Conservation (phyloP, 441 rosid species). For the Metrosideros polymorpha region DNA sequence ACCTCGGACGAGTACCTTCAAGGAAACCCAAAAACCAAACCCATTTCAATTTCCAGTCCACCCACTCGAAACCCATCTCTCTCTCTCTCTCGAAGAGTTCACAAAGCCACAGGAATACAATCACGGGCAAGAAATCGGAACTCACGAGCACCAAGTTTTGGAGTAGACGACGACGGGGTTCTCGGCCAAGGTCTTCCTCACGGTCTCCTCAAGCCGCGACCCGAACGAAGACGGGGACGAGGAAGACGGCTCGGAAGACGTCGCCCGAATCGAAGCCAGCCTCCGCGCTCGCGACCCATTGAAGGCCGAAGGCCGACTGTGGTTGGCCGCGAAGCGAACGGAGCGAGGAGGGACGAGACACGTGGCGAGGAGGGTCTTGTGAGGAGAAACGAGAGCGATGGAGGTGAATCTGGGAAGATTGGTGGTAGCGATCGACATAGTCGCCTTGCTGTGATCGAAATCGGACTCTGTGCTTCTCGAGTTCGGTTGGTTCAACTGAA, state of each 20-base stretch:
- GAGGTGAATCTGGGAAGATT: not conserved
- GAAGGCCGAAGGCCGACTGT: not conserved
- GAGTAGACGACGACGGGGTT: constrained; percentile 90
- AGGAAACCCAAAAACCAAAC: not conserved
- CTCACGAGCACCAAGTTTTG: constrained; percentile 96
- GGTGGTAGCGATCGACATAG: not conserved
- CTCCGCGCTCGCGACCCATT: constrained; percentile 12
- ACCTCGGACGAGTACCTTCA: constrained; percentile 86
- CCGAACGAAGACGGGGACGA: constrained; percentile 36
- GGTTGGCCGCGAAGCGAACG: not conserved
- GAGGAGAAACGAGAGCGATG: not conserved
- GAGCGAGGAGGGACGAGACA: not conserved
- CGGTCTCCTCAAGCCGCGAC: constrained; percentile 70
- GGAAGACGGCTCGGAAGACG: constrained; percentile 25
- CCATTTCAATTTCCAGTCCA: not conserved
- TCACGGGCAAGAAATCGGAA: constrained; percentile 13
- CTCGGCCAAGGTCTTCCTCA: constrained; percentile 58
- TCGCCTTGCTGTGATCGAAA: not conserved
- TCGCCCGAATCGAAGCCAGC: constrained; percentile 25
- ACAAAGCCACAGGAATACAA: not conserved
- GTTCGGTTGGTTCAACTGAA: not conserved
- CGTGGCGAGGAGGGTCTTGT: not conserved
- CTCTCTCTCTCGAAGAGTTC: not conserved
- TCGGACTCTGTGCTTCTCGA: not conserved
- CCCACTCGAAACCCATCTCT: not conserved